These are phyloP conservation scores for Bjerkandera adusta DNA, from an alignment of 1,284 basidiomycete genomes.

Conservation along the genomic window DNA sequence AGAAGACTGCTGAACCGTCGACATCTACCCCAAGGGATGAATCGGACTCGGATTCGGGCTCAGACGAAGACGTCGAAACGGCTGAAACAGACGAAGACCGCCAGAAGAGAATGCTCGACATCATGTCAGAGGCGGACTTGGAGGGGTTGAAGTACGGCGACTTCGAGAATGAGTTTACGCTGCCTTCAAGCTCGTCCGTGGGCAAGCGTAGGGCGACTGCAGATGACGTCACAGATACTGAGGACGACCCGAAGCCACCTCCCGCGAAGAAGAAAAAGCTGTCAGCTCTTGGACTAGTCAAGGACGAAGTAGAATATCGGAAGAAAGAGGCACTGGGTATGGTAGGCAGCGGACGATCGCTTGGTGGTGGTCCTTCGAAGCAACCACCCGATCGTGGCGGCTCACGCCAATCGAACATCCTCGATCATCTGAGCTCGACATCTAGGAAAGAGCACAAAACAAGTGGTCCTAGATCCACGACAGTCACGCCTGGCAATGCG, in stretches of 20 bases:
- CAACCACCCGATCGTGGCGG: too few relatives aligned
- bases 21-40: conserved; percentile 19
- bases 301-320: conserved; percentile 43
- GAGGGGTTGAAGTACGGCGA: too few relatives aligned
- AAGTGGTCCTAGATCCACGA: background rate
- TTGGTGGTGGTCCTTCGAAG: conserved; percentile 10
- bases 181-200: too few relatives aligned
- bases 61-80: conserved; percentile 35
- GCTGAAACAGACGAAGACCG: conserved; percentile 59
- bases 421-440: too few relatives aligned
- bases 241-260: background rate
- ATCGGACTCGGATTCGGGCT: conserved; percentile 25
- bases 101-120: conserved; percentile 43
- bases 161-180: too few relatives aligned
- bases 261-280: conserved; percentile 13
- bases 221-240: conserved; percentile 41
- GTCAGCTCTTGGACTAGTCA: conserved; percentile 37
- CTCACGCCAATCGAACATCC: too few relatives aligned
- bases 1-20: conserved; percentile 20
- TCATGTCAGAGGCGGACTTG: conserved; percentile 37
- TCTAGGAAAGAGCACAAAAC: too few relatives aligned
- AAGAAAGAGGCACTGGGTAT: conserved; percentile 47
- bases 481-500: background rate
- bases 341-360: conserved; percentile 16
- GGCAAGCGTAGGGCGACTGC: conserved; percentile 35